phyloP scores from a whole-genome alignment of 2,329 filamentous ascomycete species.

The Dactylellina cionopaga region DNA sequence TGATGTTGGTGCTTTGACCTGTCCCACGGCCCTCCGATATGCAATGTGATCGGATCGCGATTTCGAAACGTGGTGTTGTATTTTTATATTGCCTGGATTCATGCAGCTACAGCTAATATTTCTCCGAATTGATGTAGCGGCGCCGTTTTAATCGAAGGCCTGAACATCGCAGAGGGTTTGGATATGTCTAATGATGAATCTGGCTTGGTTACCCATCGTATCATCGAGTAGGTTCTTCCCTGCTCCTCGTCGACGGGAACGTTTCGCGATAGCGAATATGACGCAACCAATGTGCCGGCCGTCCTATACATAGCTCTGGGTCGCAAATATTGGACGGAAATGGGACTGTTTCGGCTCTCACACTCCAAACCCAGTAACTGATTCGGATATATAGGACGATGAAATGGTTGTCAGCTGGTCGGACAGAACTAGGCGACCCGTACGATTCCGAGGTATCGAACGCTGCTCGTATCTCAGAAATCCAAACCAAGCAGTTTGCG shows the following conservation, averaged over 20 bases:
- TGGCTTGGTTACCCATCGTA: conserved; percentile 54
- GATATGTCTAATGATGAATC: conserved; percentile 54
- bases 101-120: conserved; percentile 18
- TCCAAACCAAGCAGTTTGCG: conserved; percentile 55
- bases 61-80: conserved; percentile 10
- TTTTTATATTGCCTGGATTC: conserved; percentile 23
- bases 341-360: conserved; percentile 8
- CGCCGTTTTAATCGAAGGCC: conserved; percentile 55
- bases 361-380: no score
- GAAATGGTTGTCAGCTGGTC: conserved; percentile 57
- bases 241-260: background rate
- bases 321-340: conserved; percentile 11
- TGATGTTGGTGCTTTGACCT: conserved; percentile 21
- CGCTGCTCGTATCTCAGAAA: conserved; percentile 53
- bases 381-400: conserved; percentile 55
- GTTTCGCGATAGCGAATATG: conserved; percentile 8
- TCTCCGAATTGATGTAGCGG: conserved; percentile 45
- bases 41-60: conserved; percentile 16
- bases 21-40: background rate
- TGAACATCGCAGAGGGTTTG: conserved; percentile 57
- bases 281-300: conserved; percentile 33
- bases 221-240: conserved; percentile 54
- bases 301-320: background rate
- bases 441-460: conserved; percentile 55
- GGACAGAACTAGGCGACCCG: conserved; percentile 57